Percentiles rank a stretch among this genome's conserved stretches.
Conservation (phyloP, 202 grass and related monocot species). For the Setaria viridis region DNA sequence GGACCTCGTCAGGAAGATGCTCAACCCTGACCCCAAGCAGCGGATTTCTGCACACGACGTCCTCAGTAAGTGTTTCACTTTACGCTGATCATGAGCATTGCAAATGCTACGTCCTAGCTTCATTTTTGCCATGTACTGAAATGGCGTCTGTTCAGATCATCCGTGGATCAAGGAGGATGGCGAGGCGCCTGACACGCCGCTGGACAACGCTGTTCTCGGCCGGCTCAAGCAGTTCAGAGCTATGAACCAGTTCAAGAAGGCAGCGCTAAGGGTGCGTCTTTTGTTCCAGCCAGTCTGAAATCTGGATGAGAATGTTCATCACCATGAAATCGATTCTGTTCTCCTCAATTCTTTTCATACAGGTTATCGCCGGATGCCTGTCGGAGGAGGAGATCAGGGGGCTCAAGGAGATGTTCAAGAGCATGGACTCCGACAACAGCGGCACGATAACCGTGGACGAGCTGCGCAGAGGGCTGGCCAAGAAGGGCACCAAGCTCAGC, state of each 20-base stretch:
- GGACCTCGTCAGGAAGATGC: slow-evolving; percentile 71
- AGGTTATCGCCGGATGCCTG: slow-evolving; percentile 61
- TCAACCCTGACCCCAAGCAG: slow-evolving; percentile 58
- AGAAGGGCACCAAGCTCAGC: slow-evolving; percentile 68
- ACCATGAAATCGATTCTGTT: not conserved
- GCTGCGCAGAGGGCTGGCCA: slow-evolving; percentile 59
- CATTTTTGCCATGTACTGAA: not conserved
- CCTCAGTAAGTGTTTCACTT: slow-evolving; percentile 43
- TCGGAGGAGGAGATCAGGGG: slow-evolving; percentile 73
- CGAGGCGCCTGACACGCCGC: slow-evolving; percentile 66
- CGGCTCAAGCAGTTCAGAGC: slow-evolving; percentile 76
- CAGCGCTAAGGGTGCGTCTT: slow-evolving; percentile 43
- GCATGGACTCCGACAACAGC: slow-evolving; percentile 71
- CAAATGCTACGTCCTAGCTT: not conserved
- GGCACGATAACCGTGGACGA: slow-evolving; percentile 70
- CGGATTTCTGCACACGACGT: slow-evolving; percentile 63
- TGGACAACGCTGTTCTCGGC: slow-evolving; percentile 62
- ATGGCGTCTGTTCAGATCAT: slow-evolving; percentile 43
- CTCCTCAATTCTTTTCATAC: too few species aligned
- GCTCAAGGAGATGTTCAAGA: slow-evolving; percentile 79
- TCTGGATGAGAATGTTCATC: too few species aligned
- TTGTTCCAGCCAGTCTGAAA: slow-evolving; percentile 3
- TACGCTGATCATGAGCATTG: not conserved
- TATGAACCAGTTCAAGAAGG: slow-evolving; percentile 82
- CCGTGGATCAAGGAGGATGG: slow-evolving; percentile 74